Conservation (phyloP, 2,329 filamentous ascomycete genomes). For the Neofusicoccum sp. region DNA sequence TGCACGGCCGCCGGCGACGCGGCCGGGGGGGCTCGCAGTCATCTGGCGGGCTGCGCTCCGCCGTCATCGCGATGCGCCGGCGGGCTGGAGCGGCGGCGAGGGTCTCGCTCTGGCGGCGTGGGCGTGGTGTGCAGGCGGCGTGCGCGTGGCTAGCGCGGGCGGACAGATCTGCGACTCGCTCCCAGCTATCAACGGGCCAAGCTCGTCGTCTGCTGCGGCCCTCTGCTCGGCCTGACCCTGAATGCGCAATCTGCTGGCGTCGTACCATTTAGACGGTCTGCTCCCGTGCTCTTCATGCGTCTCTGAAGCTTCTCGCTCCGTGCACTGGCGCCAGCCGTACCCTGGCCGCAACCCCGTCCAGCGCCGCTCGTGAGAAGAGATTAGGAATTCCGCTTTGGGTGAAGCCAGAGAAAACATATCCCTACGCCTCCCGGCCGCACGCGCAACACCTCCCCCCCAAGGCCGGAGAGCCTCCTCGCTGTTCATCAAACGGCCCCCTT, state of each 20-base stretch:
- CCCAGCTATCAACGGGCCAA: conserved; percentile 18
- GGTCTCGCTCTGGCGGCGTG: conserved; percentile 1
- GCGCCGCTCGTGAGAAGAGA: conserved; percentile 19
- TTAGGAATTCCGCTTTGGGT: conserved; percentile 17
- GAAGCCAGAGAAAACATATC: conserved; percentile 20
- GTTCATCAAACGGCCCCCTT: conserved; percentile 4
- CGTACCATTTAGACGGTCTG: conserved; percentile 21
- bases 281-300: conserved; percentile 21
- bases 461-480: conserved; percentile 16
- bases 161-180: conserved; percentile 19
- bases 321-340: conserved; percentile 16
- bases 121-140: conserved; percentile 8
- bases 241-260: conserved; percentile 20
- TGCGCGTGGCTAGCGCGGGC: conserved; percentile 15
- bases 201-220: conserved; percentile 16
- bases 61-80: conserved; percentile 6
- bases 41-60: conserved; percentile 7
- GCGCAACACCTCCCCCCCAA: conserved; percentile 16
- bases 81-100: neutral
- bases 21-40: neutral
- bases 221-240: conserved; percentile 20
- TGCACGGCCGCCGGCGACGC: conserved; percentile 2
- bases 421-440: conserved; percentile 15
- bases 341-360: conserved; percentile 7
- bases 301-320: conserved; percentile 18